phyloP scores from a whole-genome alignment of 139 green algal species.

The Microglena sp. region DNA sequence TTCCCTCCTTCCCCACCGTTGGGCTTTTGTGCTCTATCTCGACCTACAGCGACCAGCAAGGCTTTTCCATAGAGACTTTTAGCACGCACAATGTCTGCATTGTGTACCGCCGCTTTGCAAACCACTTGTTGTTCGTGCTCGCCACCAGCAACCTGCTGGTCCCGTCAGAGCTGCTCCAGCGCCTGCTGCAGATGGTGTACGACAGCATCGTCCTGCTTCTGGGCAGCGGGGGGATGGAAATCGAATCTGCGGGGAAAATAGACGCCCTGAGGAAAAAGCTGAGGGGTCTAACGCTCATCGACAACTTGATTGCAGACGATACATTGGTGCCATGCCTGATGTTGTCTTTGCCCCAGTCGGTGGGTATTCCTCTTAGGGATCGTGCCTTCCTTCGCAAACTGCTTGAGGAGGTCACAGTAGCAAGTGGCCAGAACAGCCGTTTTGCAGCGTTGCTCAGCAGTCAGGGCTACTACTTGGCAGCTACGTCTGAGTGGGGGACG shows the following conservation, averaged over 20 bases:
- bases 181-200: constrained; percentile 18
- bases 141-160: constrained; percentile 31
- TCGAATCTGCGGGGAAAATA: constrained; percentile 10
- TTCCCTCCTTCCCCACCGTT: constrained; percentile 26
- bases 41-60: constrained; percentile 16
- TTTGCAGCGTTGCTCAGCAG: constrained; percentile 2
- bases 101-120: constrained; percentile 20
- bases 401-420: no score
- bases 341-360: constrained; percentile 18
- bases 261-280: constrained; percentile 16
- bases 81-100: constrained; percentile 26
- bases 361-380: constrained; percentile 11
- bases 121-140: constrained; percentile 30
- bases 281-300: constrained; percentile 12
- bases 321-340: constrained; percentile 25
- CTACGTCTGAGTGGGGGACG: constrained; percentile 21
- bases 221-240: constrained; percentile 1
- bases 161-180: constrained; percentile 18
- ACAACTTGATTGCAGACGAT: constrained; percentile 22
- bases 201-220: constrained; percentile 24
- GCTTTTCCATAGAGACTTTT: constrained; percentile 21
- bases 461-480: constrained; percentile 9
- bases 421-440: not conserved
- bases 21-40: constrained; percentile 30
- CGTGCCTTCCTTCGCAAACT: not conserved